Evolutionary conservation across 2,329 filamentous ascomycete genomes (phyloP).

Genomic region (Xylariaceae sp.): DNA sequence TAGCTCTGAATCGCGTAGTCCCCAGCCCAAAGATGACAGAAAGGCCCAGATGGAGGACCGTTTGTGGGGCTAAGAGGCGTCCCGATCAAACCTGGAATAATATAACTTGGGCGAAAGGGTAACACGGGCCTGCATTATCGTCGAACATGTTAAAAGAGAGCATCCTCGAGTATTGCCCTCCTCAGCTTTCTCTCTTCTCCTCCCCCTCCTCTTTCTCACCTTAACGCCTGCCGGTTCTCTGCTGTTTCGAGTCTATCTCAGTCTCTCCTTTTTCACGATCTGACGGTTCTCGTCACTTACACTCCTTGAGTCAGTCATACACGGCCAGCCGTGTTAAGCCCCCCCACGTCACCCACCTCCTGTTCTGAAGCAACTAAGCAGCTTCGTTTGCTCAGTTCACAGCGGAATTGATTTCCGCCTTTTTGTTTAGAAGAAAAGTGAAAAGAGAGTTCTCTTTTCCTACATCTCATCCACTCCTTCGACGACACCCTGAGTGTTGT

Average conservation of each 20-base stretch:
- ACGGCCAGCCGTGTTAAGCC: constrained; percentile 28
- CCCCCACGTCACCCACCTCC: constrained; percentile 18
- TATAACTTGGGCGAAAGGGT: not conserved
- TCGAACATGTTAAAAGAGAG: constrained; percentile 21
- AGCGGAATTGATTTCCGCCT: constrained; percentile 37
- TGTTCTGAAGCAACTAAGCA: constrained; percentile 21
- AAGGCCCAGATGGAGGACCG: constrained; percentile 1
- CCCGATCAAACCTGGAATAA: constrained; percentile 19
- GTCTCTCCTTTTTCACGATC: constrained; percentile 30
- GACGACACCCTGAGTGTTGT: constrained; percentile 21
- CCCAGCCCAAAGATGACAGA: not conserved
- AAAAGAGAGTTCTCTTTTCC: constrained; percentile 22
- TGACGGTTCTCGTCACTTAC: constrained; percentile 29
- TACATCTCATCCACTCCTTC: constrained; percentile 29
- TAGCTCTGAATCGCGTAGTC: not conserved
- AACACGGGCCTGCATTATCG: constrained; percentile 1
- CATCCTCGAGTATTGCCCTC: constrained; percentile 14
- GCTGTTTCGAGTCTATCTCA: constrained; percentile 31
- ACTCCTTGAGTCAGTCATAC: constrained; percentile 31
- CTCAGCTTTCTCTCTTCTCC: constrained; percentile 25
- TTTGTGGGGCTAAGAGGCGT: constrained; percentile 19
- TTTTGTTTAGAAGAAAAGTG: constrained; percentile 12
- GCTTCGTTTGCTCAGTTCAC: constrained; percentile 29
- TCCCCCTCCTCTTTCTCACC: constrained; percentile 21
- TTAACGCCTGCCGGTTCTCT: constrained; percentile 28